Evolutionary conservation across 306 rosid genomes (phyloP).

Genomic region (Fagus crenata): DNA sequence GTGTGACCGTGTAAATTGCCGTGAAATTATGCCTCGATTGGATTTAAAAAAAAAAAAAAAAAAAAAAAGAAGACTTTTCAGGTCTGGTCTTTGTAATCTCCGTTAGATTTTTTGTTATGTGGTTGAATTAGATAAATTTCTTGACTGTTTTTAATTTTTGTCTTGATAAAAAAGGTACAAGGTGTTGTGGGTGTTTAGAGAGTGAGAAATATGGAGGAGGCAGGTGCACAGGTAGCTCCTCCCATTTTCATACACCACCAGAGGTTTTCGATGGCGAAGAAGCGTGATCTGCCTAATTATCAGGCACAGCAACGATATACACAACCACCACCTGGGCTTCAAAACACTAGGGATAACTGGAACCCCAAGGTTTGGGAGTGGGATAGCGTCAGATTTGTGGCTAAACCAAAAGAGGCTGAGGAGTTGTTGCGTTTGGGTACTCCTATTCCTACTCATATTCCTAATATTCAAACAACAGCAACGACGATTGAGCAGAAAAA

Average conservation of each 20-base stretch:
- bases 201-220: conserved; percentile 57
- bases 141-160: no score
- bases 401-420: conserved; percentile 35
- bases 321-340: conserved; percentile 10
- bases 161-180: no score
- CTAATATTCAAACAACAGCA: not conserved
- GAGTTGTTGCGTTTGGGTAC: conserved; percentile 21
- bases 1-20: not conserved
- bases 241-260: conserved; percentile 55
- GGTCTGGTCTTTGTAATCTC: not conserved
- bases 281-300: conserved; percentile 65
- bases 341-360: conserved; percentile 47
- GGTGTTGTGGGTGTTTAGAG: no score
- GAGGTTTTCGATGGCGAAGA: conserved; percentile 42
- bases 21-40: not conserved
- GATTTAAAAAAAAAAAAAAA: no score
- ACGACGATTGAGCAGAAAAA: conserved; percentile 11
- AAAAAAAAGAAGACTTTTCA: no score
- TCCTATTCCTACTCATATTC: not conserved
- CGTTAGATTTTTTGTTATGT: not conserved
- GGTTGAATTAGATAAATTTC: not conserved
- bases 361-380: conserved; percentile 71
- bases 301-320: not conserved
- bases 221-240: conserved; percentile 54
- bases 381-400: conserved; percentile 61